phyloP scores from a whole-genome alignment of 2,329 filamentous ascomycete genomes.

The Penicillium italicum region DNA sequence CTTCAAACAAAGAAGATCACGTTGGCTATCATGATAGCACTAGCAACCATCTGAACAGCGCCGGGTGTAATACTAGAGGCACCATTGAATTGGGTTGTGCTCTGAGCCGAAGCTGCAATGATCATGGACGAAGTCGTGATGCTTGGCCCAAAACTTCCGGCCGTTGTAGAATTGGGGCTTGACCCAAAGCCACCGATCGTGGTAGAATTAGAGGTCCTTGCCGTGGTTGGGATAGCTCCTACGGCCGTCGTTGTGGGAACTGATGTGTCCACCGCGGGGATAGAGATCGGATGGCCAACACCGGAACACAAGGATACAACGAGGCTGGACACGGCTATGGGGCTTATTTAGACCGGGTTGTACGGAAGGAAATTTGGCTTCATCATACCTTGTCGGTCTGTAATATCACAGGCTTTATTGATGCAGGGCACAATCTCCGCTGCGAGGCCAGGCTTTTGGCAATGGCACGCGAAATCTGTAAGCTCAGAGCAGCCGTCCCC shows the following conservation, averaged over 20 bases:
- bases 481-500: conserved; percentile 4
- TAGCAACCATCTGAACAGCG: not conserved
- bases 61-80: not conserved
- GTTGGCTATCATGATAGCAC: not conserved
- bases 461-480: conserved; percentile 3
- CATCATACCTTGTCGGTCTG: conserved; percentile 2
- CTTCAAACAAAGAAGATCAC: not conserved
- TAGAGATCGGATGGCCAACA: conserved; percentile 1
- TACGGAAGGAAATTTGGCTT: not conserved
- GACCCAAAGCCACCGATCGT: not conserved
- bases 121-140: not conserved
- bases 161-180: not conserved
- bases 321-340: not conserved
- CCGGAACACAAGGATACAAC: conserved; percentile 1
- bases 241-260: not conserved
- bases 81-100: not conserved
- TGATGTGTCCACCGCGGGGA: not conserved
- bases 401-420: conserved; percentile 1
- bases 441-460: conserved; percentile 3
- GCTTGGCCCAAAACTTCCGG: no score
- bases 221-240: not conserved
- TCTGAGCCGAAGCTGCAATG: not conserved
- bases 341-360: not conserved
- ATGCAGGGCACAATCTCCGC: conserved; percentile 2
- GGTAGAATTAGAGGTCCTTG: not conserved